Evolutionary conservation across 257 asterid genomes (phyloP), one percentile per base, ranked within the genome.

Genomic region (Salvia miltiorrhiza): DNA sequence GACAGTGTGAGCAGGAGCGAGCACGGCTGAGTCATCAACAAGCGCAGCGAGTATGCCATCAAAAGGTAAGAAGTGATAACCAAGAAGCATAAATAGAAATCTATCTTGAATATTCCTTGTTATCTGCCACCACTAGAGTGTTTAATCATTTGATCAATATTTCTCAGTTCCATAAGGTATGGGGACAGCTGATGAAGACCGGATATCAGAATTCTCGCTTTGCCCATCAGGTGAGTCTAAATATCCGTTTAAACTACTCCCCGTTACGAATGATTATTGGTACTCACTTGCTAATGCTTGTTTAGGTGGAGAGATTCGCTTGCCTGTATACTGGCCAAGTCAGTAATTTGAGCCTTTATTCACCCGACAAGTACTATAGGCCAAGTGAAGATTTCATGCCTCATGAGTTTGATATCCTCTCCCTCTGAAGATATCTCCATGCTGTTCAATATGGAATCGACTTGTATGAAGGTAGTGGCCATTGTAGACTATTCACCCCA

Each of bases 171-270:
- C 99, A 94, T 75, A 75, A 79, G 76, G 96, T 91, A 16, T 94
- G 99, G 99, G 99, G 99, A 76, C 97, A 91, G 56, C 85, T 94
- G 74, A 89, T 94, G 99, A 91, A 91, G 81, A 89, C 99, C 1
- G 99, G 99, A 21, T 89, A 90, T 79, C 99, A 94, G 77, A 94
- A 84, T 73, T 94, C 99, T 53, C 96, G 99, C 59, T 94, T 90
- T 54, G 97, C 99, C 0, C 99, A 94, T 85, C 99, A 94, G 97
- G 99, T 94, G 65, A 74, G 74, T 50, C 21, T 14, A 23, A n/a
- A 28, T 28, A 11, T 65, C 61, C 12, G 16, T 12, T 13, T 21
- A 4, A 23, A 69, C 43, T 57, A 28, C 16, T 50, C 9, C 28
- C 23, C 4, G 7, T 59, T 23, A 26, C 11, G 19, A 40, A 62